phyloP scores from a whole-genome alignment of 371 early-diverging fungal species.

The Phascolomyces articulosus region DNA sequence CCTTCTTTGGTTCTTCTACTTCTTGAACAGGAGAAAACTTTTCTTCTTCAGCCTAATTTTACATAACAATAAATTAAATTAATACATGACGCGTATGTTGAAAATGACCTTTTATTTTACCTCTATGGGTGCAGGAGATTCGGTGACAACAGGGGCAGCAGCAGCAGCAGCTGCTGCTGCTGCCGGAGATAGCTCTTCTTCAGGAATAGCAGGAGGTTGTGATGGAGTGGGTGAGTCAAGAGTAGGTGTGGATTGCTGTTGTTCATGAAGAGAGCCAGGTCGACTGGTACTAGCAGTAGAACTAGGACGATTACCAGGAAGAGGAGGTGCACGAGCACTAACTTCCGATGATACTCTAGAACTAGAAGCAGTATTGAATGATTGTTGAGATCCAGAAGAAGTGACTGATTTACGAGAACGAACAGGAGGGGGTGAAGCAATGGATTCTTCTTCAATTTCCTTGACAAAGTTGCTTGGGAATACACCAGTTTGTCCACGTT shows the following conservation, averaged over 20 bases:
- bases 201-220: conserved; percentile 1
- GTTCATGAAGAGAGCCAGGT: conserved; percentile 19
- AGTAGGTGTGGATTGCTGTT: neutral
- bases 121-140: no score
- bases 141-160: neutral
- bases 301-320: conserved; percentile 15
- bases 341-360: conserved; percentile 6
- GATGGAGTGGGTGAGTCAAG: conserved; percentile 8
- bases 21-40: neutral
- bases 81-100: no score
- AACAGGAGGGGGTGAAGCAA: conserved; percentile 42
- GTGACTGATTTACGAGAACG: conserved; percentile 35
- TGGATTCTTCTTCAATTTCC: conserved; percentile 50
- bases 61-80: no score
- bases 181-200: neutral
- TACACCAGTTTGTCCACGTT: conserved; percentile 58
- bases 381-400: conserved; percentile 22
- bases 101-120: no score
- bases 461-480: conserved; percentile 66
- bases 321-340: conserved; percentile 18
- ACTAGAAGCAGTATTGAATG: conserved; percentile 14
- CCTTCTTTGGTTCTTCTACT: neutral
- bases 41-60: neutral
- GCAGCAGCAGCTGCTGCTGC: neutral
- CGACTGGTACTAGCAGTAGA: conserved; percentile 13